phyloP scores from a whole-genome alignment of 2,329 filamentous ascomycete genomes.

The Penicillium hordei region DNA sequence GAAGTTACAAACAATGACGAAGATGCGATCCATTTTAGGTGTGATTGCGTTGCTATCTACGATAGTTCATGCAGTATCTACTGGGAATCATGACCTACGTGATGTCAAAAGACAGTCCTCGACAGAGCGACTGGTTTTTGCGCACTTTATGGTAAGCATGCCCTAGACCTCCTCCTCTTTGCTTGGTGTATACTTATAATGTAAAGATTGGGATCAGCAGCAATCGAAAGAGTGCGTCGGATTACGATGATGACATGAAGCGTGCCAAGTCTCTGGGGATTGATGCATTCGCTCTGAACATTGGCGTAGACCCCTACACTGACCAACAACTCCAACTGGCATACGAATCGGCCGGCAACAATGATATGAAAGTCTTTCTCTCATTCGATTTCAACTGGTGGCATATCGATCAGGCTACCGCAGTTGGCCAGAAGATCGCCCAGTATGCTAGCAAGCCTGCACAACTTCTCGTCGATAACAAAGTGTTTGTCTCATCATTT shows the following conservation, averaged over 20 bases:
- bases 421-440: constrained; percentile 49
- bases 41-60: neutral
- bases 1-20: neutral
- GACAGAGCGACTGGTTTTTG: constrained; percentile 39
- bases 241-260: constrained; percentile 52
- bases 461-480: constrained; percentile 51
- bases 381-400: constrained; percentile 59
- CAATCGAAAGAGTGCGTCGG: constrained; percentile 44
- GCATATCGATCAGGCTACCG: constrained; percentile 37
- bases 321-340: constrained; percentile 51
- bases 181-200: neutral
- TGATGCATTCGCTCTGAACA: constrained; percentile 54
- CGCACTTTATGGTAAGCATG: constrained; percentile 43
- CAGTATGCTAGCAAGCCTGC: constrained; percentile 47
- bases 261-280: constrained; percentile 47
- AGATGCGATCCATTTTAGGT: neutral
- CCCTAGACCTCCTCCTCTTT: too few relatives aligned
- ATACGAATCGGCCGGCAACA: constrained; percentile 49
- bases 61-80: constrained; percentile 1
- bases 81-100: neutral
- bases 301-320: constrained; percentile 46
- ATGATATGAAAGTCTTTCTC: constrained; percentile 55
- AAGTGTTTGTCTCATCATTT: constrained; percentile 57
- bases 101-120: neutral
- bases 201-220: constrained; percentile 48